phyloP scores from a whole-genome alignment of 768 basidiomycete genomes.

The Leccinum pellstonianum region DNA sequence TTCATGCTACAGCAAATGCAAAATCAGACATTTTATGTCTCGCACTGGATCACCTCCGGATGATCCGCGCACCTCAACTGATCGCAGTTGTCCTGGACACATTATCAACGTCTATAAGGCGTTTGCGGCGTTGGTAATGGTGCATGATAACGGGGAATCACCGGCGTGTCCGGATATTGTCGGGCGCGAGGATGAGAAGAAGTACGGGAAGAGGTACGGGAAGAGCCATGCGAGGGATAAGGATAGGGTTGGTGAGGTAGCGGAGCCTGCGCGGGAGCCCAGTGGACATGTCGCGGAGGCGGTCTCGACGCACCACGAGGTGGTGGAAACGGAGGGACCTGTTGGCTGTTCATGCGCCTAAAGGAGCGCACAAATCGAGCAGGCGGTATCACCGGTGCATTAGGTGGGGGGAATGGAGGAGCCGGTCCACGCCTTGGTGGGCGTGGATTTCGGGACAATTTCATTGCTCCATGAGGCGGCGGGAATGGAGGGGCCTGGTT shows the following conservation, averaged over 20 bases:
- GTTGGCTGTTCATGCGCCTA: constrained; percentile 4
- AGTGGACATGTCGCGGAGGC: constrained; percentile 27
- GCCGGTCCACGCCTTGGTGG: constrained; percentile 3
- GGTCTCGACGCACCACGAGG: constrained; percentile 19
- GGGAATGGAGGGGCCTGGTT: constrained; percentile 20
- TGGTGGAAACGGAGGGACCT: constrained; percentile 21
- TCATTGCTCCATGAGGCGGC: constrained; percentile 20
- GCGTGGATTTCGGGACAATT: constrained; percentile 12
- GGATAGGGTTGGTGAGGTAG: constrained; percentile 27
- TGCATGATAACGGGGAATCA: constrained; percentile 23
- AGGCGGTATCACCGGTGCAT: constrained; percentile 12
- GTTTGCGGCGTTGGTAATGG: constrained; percentile 6
- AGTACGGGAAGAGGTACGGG: constrained; percentile 10
- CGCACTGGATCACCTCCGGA: constrained; percentile 19
- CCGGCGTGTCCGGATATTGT: not conserved
- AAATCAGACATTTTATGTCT: constrained; percentile 20
- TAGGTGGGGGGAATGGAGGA: constrained; percentile 24
- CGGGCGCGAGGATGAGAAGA: constrained; percentile 6
- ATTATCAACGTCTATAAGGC: constrained; percentile 20
- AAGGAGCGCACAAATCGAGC: not conserved
- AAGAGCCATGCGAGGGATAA: constrained; percentile 22
- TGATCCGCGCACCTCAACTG: constrained; percentile 31
- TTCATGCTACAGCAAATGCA: constrained; percentile 24
- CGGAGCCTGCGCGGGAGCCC: constrained; percentile 30
- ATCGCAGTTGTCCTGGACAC: constrained; percentile 9